Conservation (phyloP, 495 filamentous ascomycete genomes). For the Tuber melanosporum region DNA sequence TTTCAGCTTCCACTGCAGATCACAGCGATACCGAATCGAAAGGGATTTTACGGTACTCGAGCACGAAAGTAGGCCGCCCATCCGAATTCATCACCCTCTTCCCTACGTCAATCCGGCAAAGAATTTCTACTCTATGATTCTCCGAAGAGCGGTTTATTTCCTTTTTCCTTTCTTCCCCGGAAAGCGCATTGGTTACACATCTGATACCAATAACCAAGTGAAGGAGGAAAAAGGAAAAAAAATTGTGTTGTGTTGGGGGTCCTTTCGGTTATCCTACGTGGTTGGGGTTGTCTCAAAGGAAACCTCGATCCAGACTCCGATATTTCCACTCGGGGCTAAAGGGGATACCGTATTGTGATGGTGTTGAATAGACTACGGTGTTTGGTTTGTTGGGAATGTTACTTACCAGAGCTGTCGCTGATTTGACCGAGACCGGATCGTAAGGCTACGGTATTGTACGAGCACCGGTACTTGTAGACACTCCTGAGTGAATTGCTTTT, state of each 20-base stretch:
- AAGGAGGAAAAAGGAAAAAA: not conserved
- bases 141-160: not conserved
- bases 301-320: not conserved
- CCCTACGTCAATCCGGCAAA: not conserved
- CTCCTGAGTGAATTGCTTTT: not conserved
- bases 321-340: slow-evolving; percentile 1
- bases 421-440: not conserved
- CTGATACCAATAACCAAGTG: not conserved
- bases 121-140: not conserved
- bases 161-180: not conserved
- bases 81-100: not conserved
- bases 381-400: not conserved
- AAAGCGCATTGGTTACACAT: not conserved
- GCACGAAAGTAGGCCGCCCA: not conserved
- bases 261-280: not conserved
- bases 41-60: too few species aligned
- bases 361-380: not conserved
- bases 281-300: not conserved
- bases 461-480: too few species aligned
- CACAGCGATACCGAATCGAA: too few species aligned
- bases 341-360: not conserved
- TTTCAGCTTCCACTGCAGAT: too few species aligned
- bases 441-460: not conserved
- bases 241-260: not conserved
- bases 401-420: not conserved